These are phyloP conservation scores for Trapa incisa DNA, from an alignment of 345 rosid species.

Conservation along the genomic window DNA sequence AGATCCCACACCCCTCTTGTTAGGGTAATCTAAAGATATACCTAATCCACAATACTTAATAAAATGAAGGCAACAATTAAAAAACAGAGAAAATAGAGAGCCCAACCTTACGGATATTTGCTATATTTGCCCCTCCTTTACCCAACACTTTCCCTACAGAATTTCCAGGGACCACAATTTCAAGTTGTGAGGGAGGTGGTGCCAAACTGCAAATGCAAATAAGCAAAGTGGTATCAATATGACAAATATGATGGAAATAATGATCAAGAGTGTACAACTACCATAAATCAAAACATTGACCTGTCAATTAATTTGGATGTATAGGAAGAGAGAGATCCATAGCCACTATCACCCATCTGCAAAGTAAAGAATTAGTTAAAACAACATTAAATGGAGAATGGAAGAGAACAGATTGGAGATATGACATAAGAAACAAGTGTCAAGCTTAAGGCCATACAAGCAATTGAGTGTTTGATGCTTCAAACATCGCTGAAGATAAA, in stretches of 20 bases:
- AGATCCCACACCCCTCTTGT: neutral
- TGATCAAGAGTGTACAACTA: slow-evolving; percentile 2
- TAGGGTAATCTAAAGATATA: neutral
- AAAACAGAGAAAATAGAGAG: slow-evolving; percentile 3
- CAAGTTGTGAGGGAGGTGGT: slow-evolving; percentile 41
- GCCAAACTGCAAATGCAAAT: slow-evolving; percentile 34
- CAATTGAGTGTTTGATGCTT: neutral
- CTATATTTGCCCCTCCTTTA: slow-evolving; percentile 78
- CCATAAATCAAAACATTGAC: slow-evolving; percentile 30
- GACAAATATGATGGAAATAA: neutral
- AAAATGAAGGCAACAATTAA: neutral
- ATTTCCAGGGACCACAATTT: slow-evolving; percentile 70
- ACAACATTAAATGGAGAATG: slow-evolving; percentile 2
- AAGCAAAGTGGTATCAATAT: slow-evolving; percentile 8
- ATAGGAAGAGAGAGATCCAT: slow-evolving; percentile 55
- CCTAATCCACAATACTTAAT: neutral
- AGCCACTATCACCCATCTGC: slow-evolving; percentile 54
- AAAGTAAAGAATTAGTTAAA: neutral
- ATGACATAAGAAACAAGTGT: neutral
- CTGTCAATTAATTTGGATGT: slow-evolving; percentile 65
- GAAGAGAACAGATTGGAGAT: neutral
- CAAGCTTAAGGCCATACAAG: neutral
- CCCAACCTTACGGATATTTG: slow-evolving; percentile 76
- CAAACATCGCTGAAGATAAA: neutral
- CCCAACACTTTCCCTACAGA: slow-evolving; percentile 91